phyloP scores from a whole-genome alignment of 2,329 filamentous ascomycete genomes.

The Penicillium brevicompactum region DNA sequence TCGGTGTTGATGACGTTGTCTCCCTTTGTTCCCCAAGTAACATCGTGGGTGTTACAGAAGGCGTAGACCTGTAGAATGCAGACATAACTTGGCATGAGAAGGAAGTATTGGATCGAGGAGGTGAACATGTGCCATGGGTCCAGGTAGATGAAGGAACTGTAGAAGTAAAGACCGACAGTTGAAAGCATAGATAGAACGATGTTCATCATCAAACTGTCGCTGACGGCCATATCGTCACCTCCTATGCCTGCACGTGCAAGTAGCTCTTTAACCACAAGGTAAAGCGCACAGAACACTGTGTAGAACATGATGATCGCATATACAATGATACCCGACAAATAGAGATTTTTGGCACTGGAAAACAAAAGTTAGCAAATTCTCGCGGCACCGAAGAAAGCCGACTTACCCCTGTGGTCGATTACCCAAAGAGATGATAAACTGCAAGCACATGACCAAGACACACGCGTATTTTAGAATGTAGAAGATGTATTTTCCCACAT shows the following conservation, averaged over 20 bases:
- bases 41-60: slow-evolving; percentile 98
- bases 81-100: slow-evolving; percentile 89
- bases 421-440: slow-evolving; percentile 95
- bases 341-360: slow-evolving; percentile 75
- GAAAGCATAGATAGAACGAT: slow-evolving; percentile 86
- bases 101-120: slow-evolving; percentile 85
- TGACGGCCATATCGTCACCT: slow-evolving; percentile 58
- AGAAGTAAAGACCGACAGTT: slow-evolving; percentile 89
- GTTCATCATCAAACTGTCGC: slow-evolving; percentile 92
- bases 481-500: slow-evolving; percentile 83
- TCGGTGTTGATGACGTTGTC: slow-evolving; percentile 95
- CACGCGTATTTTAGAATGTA: slow-evolving; percentile 81
- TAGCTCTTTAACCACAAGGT: slow-evolving; percentile 85
- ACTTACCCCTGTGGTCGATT: slow-evolving; percentile 85
- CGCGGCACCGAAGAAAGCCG: not conserved
- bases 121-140: slow-evolving; percentile 99
- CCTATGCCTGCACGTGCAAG: slow-evolving; percentile 49
- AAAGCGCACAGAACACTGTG: slow-evolving; percentile 85
- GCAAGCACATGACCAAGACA: slow-evolving; percentile 84
- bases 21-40: slow-evolving; percentile 98
- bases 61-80: slow-evolving; percentile 98
- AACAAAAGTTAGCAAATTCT: slow-evolving; percentile 7
- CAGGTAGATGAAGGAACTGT: slow-evolving; percentile 94
- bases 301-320: slow-evolving; percentile 95
- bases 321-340: slow-evolving; percentile 83